These are phyloP conservation scores for Strobilomyces confusus DNA, from an alignment of 768 basidiomycete species.

Conservation along the genomic window DNA sequence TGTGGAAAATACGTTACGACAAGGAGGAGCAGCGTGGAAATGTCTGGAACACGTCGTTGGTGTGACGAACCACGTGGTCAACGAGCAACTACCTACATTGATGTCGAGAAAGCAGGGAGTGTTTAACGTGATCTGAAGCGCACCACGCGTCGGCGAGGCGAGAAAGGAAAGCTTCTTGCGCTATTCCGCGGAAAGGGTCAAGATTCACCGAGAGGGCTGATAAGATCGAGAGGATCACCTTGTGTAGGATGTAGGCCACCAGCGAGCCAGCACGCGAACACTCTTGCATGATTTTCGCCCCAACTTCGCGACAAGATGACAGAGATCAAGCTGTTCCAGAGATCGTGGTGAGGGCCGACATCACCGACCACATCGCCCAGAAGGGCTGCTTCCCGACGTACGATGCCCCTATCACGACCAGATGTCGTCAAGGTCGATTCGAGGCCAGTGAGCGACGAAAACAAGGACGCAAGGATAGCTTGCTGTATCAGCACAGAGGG, in stretches of 20 bases:
- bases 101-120: conserved; percentile 71
- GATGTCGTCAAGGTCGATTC: conserved; percentile 32
- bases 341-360: conserved; percentile 39
- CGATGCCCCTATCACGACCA: conserved; percentile 34
- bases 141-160: conserved; percentile 66
- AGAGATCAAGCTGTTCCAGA: conserved; percentile 47
- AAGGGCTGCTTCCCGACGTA: conserved; percentile 53
- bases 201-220: background rate
- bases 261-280: conserved; percentile 70
- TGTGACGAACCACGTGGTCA: background rate
- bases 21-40: conserved; percentile 69
- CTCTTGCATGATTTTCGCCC: conserved; percentile 52
- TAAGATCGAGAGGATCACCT: conserved; percentile 21
- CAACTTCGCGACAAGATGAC: conserved; percentile 57
- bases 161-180: conserved; percentile 45
- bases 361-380: conserved; percentile 53
- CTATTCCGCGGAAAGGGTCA: conserved; percentile 24
- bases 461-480: conserved; percentile 56
- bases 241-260: conserved; percentile 37
- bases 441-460: conserved; percentile 41
- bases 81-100: conserved; percentile 51
- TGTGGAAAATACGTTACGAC: conserved; percentile 56
- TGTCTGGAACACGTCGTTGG: conserved; percentile 43
- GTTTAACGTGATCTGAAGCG: conserved; percentile 71
- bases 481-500: conserved; percentile 52